These are phyloP conservation scores for Biscogniauxia sp. DNA, from an alignment of 2,329 filamentous ascomycete genomes.

Conservation along the genomic window DNA sequence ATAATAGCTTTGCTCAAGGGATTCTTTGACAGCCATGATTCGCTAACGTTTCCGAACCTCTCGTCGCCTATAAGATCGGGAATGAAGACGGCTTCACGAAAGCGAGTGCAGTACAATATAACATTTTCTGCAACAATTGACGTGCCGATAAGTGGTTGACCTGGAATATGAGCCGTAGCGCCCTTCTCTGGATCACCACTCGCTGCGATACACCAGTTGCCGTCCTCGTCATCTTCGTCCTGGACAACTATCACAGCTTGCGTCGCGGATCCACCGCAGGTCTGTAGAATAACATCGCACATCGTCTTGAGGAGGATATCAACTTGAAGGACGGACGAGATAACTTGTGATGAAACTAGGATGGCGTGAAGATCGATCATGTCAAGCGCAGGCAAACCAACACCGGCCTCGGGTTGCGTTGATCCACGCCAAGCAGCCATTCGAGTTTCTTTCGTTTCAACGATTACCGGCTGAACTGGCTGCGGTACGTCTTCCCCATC, in stretches of 20 bases:
- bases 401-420: constrained; percentile 57
- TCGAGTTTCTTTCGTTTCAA: constrained; percentile 54
- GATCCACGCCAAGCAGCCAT: constrained; percentile 64
- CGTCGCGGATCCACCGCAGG: constrained; percentile 68
- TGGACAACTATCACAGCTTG: constrained; percentile 73
- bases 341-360: constrained; percentile 73
- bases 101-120: constrained; percentile 72
- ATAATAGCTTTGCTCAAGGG: constrained; percentile 73
- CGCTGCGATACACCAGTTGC: constrained; percentile 70
- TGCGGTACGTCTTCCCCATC: constrained; percentile 42
- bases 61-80: constrained; percentile 73
- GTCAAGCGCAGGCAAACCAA: constrained; percentile 70
- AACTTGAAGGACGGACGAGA: constrained; percentile 74
- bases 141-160: constrained; percentile 62
- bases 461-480: constrained; percentile 42
- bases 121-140: constrained; percentile 73
- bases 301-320: constrained; percentile 76
- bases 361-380: constrained; percentile 82
- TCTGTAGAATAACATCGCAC: constrained; percentile 77
- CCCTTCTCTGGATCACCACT: constrained; percentile 70
- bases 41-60: constrained; percentile 71
- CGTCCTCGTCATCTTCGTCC: constrained; percentile 56
- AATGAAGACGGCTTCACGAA: constrained; percentile 72
- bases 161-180: constrained; percentile 63
- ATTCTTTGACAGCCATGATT: constrained; percentile 66